Percentiles rank a stretch among this genome's conserved stretches.
Conservation (phyloP, 2,329 filamentous ascomycete genomes). For the Aureobasidium namibiae region DNA sequence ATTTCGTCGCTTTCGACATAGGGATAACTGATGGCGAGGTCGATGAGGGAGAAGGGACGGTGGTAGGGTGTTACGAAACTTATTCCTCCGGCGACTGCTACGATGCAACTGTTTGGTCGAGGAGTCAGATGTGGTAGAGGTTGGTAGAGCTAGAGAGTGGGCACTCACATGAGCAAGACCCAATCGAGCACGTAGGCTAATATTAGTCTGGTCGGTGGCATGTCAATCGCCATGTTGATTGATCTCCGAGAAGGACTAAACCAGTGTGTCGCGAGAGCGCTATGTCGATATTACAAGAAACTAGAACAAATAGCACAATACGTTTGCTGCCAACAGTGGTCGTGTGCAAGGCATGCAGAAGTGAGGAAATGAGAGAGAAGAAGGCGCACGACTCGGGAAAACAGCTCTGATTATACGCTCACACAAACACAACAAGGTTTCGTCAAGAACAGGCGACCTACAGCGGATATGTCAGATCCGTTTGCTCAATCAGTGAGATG, state of each 20-base stretch:
- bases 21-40: slow-evolving; percentile 75
- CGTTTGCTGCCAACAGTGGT: not conserved
- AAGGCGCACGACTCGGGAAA: not conserved
- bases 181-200: slow-evolving; percentile 67
- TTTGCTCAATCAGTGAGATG: not conserved
- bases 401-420: not conserved
- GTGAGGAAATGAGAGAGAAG: not conserved
- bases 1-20: slow-evolving; percentile 64
- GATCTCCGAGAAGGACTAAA: not conserved
- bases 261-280: not conserved
- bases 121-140: not conserved
- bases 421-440: not conserved
- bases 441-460: not conserved
- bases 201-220: slow-evolving; percentile 34
- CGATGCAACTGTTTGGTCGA: slow-evolving; percentile 16
- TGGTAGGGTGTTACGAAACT: slow-evolving; percentile 55
- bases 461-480: not conserved
- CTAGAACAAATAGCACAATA: not conserved
- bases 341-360: not conserved
- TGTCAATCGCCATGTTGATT: not conserved
- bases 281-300: not conserved
- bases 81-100: slow-evolving; percentile 38
- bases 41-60: slow-evolving; percentile 61
- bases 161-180: slow-evolving; percentile 55
- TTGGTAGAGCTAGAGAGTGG: not conserved